Base-by-base conservation (phyloP, 2,329 filamentous ascomycete genomes). In the Paracorniculantispora psalliotae region DNA sequence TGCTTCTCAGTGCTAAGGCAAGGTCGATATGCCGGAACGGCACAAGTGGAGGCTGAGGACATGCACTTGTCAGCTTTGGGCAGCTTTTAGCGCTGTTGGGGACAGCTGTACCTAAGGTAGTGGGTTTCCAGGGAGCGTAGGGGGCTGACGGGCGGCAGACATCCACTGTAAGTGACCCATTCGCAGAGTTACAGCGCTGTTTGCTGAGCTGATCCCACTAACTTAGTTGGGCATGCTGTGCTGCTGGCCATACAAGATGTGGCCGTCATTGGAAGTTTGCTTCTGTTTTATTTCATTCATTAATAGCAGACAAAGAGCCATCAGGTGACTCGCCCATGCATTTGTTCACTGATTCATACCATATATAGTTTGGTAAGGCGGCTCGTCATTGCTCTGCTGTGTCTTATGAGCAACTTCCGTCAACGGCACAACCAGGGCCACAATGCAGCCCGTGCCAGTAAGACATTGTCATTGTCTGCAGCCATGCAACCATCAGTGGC, bases 141-240 rank as follows among this genome's bases (percentile, higher is more conserved):
- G 49, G 33, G 13, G 9, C 13, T 15, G 28, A 30, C 23, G 17
- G n/a, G 43, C 19, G 7, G 7, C 15, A 9, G 13, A 19, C 7
- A n/a, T n/a, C 21, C 43, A 25, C 43, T 46, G 43, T 17, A 30
- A 41, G n/a, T 4, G 33, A 19, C 23, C 44, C 44, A 23, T 56
- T 39, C 28, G 23, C 44, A 37, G 25, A 21, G n/a, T 25, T 39
- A 28, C 21, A 57, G 44, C 35, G 44, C 33, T 46, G 6, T 56
- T 28, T 56, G 53, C 23, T n/a, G 17, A n/a, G 53, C 23, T 53
- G 50, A 41, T 25, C 17, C 33, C n/a, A n/a, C 47, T 58, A 51
- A 52, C 56, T 6, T n/a, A 30, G 21, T 58, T 46, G 56, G 56
- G 56, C 56, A 52, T 51, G 39, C 37, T 51, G 15, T n/a, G 26